A percentile compares a stretch with the other conserved stretches of the same genome.
Conservation (phyloP, 805 yeast genomes). For the Ogataea nitratoaversa region DNA sequence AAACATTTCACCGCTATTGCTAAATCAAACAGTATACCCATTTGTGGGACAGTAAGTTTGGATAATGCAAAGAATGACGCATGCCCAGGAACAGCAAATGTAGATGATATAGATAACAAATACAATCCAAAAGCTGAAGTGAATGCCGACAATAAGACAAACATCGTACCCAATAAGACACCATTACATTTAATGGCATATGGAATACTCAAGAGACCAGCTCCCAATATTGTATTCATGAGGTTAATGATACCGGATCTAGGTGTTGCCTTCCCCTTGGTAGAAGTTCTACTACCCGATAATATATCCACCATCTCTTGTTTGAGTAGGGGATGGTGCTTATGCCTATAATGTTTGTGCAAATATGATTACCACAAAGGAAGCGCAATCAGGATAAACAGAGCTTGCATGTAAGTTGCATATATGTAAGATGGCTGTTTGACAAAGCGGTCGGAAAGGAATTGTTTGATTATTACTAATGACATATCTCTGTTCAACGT, state of each 20-base stretch:
- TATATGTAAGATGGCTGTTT: no score
- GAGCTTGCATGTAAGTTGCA: no score
- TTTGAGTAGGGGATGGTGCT: not conserved
- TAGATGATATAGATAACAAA: conserved; percentile 55
- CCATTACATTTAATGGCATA: conserved; percentile 56
- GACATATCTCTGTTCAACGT: no score
- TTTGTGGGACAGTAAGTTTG: conserved; percentile 55
- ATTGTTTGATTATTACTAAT: no score
- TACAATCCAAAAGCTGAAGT: conserved; percentile 58
- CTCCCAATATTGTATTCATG: conserved; percentile 55
- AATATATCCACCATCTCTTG: not conserved
- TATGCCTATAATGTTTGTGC: no score
- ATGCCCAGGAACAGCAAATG: conserved; percentile 51
- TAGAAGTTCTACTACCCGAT: not conserved
- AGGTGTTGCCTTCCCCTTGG: conserved; percentile 27
- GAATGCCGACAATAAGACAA: conserved; percentile 38
- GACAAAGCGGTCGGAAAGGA: no score
- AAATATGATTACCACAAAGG: no score
- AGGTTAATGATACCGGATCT: conserved; percentile 49
- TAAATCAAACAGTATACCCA: conserved; percentile 57
- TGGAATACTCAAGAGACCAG: conserved; percentile 72
- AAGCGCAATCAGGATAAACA: no score
- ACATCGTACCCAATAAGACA: conserved; percentile 37
- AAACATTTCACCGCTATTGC: conserved; percentile 71
- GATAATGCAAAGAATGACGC: conserved; percentile 65